Evolutionary conservation across 352 stramenopile genomes (phyloP), one percentile per base, ranked within the genome.

Genomic region (Phytophthora brassicae): DNA sequence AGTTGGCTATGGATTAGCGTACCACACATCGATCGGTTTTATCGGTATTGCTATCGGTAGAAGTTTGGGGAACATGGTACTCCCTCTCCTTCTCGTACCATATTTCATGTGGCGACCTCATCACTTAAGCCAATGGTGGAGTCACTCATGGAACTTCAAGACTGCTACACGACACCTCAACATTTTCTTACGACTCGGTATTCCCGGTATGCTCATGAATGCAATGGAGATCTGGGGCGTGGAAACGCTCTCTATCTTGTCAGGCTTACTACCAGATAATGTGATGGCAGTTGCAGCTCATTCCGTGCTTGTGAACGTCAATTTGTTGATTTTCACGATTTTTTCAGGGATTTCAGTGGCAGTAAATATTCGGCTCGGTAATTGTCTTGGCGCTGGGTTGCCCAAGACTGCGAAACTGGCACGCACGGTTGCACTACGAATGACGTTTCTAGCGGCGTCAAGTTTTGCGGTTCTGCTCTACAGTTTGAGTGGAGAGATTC

Each of bases 201-300:
- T 88, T 14, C 75, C 78, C 0, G 72, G 77, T 3, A 73, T 88
- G 70, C 57, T 87, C 11, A 84, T 84, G 64, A 68, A 86, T 33
- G 66, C 74, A 28, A 72, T 88, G 39, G 80, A 88, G 50, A 84
- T 72, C 62, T 86, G 77, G 68, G 79, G 71, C 16, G 86, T 79
- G 35, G 80, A 89, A 47, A 55, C 79, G 22, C 68, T 89, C 16
- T 72, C 77, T 11, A 62, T 86, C n/a, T 26, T 75, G 8, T 72
- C 74, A 0, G 75, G 80, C 0, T 38, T 86, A 14, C 60, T 89
- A 7, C 75, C 75, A 0, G 56, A 86, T 22, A 56, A 60, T 26
- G 51, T 86, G 28, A 54, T 85, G 19, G 68, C 73, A 4, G 43
- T 88, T 9, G 83, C 77, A 22, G 75, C 77, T 17, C 77, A 86